Percentiles rank a stretch among this genome's conserved stretches.
Evolutionary conservation across 2,329 filamentous ascomycete species (phyloP).

Genomic region (Colletotrichum somersetense): DNA sequence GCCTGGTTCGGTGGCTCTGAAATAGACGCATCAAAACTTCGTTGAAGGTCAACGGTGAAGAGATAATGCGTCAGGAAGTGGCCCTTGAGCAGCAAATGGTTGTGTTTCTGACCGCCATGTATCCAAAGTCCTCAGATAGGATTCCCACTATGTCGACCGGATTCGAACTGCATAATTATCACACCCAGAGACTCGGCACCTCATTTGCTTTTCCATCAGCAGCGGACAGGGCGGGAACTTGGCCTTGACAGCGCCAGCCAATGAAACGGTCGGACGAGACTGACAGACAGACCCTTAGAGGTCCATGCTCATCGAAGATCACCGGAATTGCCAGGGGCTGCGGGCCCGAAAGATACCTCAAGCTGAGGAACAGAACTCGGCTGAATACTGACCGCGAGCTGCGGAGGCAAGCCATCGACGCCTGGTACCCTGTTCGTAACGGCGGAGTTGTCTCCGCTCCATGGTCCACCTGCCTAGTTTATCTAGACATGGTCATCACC

Average conservation of each 20-base stretch:
- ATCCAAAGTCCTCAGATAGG: no score
- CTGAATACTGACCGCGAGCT: conserved; percentile 26
- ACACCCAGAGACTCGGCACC: not conserved
- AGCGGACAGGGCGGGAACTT: not conserved
- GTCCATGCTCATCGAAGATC: not conserved
- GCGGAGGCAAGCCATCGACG: conserved; percentile 18
- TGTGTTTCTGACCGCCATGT: not conserved
- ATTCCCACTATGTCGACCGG: not conserved
- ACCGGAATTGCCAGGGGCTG: not conserved
- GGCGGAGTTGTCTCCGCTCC: conserved; percentile 21
- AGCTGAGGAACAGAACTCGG: not conserved
- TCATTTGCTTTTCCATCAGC: not conserved
- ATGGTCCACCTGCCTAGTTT: conserved; percentile 7
- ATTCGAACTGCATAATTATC: not conserved
- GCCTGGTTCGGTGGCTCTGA: not conserved
- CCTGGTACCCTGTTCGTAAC: conserved; percentile 22
- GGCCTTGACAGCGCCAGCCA: not conserved
- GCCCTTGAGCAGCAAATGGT: not conserved
- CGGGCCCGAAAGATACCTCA: not conserved
- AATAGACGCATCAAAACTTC: not conserved
- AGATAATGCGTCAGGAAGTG: not conserved
- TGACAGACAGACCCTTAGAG: not conserved
- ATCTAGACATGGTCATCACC: not conserved
- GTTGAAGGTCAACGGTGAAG: not conserved
- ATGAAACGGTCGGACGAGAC: not conserved